These are phyloP conservation scores for Proliferodiscus dingleyae DNA, from an alignment of 2,329 filamentous ascomycete genomes.

Conservation along the genomic window DNA sequence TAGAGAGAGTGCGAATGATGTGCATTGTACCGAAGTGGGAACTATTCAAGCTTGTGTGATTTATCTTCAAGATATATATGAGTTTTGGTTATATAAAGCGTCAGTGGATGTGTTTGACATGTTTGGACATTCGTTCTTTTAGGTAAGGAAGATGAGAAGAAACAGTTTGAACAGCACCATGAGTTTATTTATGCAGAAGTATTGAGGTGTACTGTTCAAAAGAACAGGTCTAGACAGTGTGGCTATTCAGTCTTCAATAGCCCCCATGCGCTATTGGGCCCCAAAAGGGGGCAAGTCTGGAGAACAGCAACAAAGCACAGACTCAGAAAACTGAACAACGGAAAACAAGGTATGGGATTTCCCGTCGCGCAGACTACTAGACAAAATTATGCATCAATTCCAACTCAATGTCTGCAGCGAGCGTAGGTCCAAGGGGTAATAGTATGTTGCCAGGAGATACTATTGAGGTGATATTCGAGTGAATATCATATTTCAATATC, in stretches of 20 bases:
- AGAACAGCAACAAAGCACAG: constrained; percentile 10
- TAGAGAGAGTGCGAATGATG: constrained; percentile 38
- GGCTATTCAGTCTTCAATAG: neutral
- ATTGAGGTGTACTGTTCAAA: constrained; percentile 9
- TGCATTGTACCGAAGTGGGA: constrained; percentile 40
- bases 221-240: neutral
- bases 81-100: constrained; percentile 5
- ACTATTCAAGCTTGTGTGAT: constrained; percentile 1
- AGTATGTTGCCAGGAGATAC: no score
- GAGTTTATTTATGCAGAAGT: constrained; percentile 1
- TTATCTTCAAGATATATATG: constrained; percentile 13
- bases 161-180: constrained; percentile 1
- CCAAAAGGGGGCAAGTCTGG: constrained; percentile 9
- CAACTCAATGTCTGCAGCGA: no score
- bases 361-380: no score
- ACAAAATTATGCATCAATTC: no score
- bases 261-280: constrained; percentile 19
- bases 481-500: no score
- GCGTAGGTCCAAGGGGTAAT: no score
- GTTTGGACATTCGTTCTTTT: constrained; percentile 3
- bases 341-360: no score
- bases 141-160: constrained; percentile 6
- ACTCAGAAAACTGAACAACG: no score
- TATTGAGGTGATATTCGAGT: no score
- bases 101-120: neutral